Conservation (phyloP, 2,329 filamentous ascomycete genomes). For the Aspergillus calidoustus region DNA sequence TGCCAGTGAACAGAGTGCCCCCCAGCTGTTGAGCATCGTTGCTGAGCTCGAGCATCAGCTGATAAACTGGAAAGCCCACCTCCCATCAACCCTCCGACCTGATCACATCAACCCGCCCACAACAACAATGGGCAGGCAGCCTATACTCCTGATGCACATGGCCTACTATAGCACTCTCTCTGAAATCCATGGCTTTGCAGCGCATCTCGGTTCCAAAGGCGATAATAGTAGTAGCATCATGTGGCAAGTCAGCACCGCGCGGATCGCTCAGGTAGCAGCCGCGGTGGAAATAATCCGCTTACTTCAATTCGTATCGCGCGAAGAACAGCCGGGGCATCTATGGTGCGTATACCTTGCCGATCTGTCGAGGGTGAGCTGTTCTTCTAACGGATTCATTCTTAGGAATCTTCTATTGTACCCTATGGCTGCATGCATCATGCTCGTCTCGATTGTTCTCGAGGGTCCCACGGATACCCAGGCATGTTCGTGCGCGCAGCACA, state of each 20-base stretch:
- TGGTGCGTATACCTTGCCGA: neutral
- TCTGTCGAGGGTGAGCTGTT: no score
- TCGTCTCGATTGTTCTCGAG: neutral
- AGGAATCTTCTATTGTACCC: neutral
- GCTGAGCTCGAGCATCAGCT: neutral
- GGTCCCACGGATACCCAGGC: neutral
- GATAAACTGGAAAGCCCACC: neutral
- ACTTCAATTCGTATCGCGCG: neutral
- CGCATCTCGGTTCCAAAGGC: neutral
- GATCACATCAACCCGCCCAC: neutral
- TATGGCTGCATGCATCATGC: neutral
- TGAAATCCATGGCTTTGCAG: neutral
- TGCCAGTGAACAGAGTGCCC: neutral
- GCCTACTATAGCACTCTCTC: neutral
- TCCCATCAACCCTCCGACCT: neutral
- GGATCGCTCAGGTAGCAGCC: neutral
- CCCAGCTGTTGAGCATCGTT: neutral
- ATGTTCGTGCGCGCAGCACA: neutral
- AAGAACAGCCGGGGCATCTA: neutral
- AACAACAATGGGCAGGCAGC: no score
- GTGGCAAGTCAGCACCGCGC: neutral
- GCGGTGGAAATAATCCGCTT: neutral
- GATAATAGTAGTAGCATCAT: neutral
- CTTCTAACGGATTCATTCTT: neutral
- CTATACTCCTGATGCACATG: neutral